These are phyloP conservation scores for Penicillium argentinense DNA, from an alignment of 495 filamentous ascomycete genomes.

Conservation along the genomic window DNA sequence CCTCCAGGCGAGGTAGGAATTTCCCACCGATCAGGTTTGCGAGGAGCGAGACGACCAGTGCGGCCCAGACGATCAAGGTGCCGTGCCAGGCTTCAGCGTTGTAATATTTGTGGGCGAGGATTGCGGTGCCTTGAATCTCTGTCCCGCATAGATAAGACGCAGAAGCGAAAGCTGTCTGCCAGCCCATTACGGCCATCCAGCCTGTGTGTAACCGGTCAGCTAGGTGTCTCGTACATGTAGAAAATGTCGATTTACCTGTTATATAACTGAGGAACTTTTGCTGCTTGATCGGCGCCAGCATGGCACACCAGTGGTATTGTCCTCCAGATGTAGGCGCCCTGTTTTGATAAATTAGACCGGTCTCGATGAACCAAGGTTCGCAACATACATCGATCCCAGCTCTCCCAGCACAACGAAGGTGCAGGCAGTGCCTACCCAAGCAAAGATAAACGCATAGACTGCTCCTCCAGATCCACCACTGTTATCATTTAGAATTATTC, in stretches of 20 bases:
- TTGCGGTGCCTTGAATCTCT: constrained; percentile 35
- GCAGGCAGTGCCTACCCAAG: constrained; percentile 45
- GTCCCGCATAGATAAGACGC: constrained; percentile 32
- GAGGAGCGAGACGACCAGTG: constrained; percentile 13
- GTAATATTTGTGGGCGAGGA: constrained; percentile 19
- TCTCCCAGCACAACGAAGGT: constrained; percentile 40
- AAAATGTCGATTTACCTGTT: constrained; percentile 23
- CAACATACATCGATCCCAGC: constrained; percentile 44
- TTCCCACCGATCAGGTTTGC: constrained; percentile 37
- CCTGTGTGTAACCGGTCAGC: constrained; percentile 21
- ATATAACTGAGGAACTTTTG: constrained; percentile 44
- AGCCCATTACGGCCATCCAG: constrained; percentile 33
- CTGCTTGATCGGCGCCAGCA: constrained; percentile 36
- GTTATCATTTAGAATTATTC: constrained; percentile 1
- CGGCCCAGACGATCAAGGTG: constrained; percentile 40
- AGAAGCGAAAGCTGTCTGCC: constrained; percentile 31
- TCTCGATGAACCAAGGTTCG: not conserved
- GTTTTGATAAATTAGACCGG: not conserved
- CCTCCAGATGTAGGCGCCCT: constrained; percentile 41
- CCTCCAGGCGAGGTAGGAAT: constrained; percentile 40
- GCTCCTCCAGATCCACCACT: constrained; percentile 49
- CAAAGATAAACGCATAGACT: constrained; percentile 50
- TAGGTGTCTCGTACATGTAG: too few species aligned
- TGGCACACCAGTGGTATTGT: constrained; percentile 48
- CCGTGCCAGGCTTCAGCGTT: constrained; percentile 39